phyloP scores from a whole-genome alignment of 768 basidiomycete species.

The Sporobolomyces pararoseus region DNA sequence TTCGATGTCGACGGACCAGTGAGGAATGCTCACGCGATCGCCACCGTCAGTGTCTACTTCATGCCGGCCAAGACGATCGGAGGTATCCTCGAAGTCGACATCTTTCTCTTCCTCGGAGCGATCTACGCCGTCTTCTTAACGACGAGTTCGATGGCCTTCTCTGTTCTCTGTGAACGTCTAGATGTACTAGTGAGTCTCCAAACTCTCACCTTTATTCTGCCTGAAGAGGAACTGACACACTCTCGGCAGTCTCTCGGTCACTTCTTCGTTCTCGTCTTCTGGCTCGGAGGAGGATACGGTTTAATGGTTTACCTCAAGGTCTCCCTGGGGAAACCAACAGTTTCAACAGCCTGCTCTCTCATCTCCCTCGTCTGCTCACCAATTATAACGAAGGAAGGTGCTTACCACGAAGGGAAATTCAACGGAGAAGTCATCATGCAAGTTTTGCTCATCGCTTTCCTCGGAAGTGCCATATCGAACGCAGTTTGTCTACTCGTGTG shows the following conservation, averaged over 20 bases:
- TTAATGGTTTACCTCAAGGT: constrained; percentile 84
- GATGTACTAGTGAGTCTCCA: constrained; percentile 55
- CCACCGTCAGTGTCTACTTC: constrained; percentile 70
- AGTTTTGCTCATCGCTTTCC: constrained; percentile 59
- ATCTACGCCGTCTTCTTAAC: constrained; percentile 56
- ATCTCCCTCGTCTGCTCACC: constrained; percentile 48
- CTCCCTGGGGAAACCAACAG: constrained; percentile 45
- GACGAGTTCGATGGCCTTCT: constrained; percentile 45
- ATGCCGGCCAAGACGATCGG: constrained; percentile 92
- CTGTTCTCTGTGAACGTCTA: constrained; percentile 64
- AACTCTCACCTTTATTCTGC: background rate
- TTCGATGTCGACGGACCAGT: constrained; percentile 41
- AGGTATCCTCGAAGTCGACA: constrained; percentile 74
- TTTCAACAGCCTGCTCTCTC: constrained; percentile 50
- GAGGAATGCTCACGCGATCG: constrained; percentile 40
- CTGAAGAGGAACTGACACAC: too few species aligned
- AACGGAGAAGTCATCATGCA: constrained; percentile 37
- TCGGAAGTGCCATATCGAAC: constrained; percentile 75
- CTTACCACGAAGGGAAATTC: constrained; percentile 42
- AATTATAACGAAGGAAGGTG: constrained; percentile 44
- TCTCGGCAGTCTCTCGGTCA: constrained; percentile 69
- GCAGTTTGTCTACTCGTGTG: constrained; percentile 76
- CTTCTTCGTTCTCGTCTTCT: constrained; percentile 62
- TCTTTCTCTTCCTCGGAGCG: constrained; percentile 68
- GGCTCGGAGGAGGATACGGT: constrained; percentile 80